Evolutionary conservation across 345 rosid genomes (phyloP).

Genomic region (Mallotus nudiflorus): DNA sequence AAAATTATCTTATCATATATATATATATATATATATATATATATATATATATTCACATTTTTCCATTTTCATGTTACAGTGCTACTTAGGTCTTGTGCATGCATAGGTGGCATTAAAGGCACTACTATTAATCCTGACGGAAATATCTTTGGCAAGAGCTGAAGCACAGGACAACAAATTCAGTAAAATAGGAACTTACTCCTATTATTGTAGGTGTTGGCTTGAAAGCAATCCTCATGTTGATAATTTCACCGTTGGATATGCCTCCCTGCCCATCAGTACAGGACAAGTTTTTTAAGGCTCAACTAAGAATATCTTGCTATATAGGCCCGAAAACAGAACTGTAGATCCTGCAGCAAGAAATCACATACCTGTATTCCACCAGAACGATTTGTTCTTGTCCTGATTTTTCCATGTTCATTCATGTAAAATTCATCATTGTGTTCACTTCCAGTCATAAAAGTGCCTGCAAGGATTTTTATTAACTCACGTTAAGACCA

Average conservation of each 20-base stretch:
- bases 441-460: constrained; percentile 86
- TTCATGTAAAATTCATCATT: constrained; percentile 83
- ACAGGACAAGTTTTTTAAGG: constrained; percentile 13
- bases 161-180: too few species aligned
- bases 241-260: constrained; percentile 92
- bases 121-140: too few species aligned
- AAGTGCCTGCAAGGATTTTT: constrained; percentile 57
- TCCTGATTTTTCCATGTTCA: constrained; percentile 68
- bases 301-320: background rate
- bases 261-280: constrained; percentile 73
- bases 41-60: too few species aligned
- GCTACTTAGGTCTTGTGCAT: too few species aligned
- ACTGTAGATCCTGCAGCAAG: background rate
- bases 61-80: too few species aligned
- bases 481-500: background rate
- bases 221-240: constrained; percentile 96
- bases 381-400: constrained; percentile 95
- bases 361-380: constrained; percentile 66
- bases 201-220: constrained; percentile 90
- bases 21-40: too few species aligned
- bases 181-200: constrained; percentile 42
- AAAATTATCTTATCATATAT: too few species aligned
- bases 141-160: too few species aligned
- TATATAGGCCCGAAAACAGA: constrained; percentile 10
- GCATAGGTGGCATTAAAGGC: too few species aligned